Conservation (phyloP, 2,329 filamentous ascomycete genomes). For the Sclerotinia nivalis region DNA sequence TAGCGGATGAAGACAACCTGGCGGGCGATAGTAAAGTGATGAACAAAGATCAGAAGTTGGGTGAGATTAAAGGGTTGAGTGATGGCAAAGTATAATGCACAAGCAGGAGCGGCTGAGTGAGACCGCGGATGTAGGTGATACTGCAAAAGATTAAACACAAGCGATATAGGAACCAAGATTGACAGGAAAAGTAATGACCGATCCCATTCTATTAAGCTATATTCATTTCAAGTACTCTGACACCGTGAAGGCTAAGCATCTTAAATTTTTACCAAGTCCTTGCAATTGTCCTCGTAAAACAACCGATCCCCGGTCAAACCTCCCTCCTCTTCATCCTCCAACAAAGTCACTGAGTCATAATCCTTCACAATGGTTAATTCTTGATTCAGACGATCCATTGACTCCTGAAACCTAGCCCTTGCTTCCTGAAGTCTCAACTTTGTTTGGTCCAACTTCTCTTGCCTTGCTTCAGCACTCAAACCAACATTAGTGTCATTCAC, state of each 20-base stretch:
- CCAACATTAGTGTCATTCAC: neutral
- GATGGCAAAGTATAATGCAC: too few species aligned
- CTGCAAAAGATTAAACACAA: too few species aligned
- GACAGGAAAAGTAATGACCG: too few species aligned
- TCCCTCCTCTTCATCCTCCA: neutral
- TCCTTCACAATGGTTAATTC: slow-evolving; percentile 2
- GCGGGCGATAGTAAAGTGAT: too few species aligned
- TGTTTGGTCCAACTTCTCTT: neutral
- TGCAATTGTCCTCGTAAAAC: neutral
- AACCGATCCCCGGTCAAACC: neutral
- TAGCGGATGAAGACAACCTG: too few species aligned
- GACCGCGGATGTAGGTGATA: too few species aligned
- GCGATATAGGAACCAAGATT: too few species aligned
- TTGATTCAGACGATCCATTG: neutral
- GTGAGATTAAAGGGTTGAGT: too few species aligned
- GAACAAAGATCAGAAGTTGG: too few species aligned
- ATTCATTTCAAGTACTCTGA: too few species aligned
- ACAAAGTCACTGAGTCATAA: neutral
- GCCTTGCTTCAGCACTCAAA: neutral
- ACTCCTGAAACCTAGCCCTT: slow-evolving; percentile 2
- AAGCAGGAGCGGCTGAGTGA: too few species aligned
- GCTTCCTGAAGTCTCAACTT: slow-evolving; percentile 4
- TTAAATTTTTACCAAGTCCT: neutral
- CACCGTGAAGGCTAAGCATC: neutral
- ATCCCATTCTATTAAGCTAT: too few species aligned